Evolutionary conservation across 768 basidiomycete genomes (phyloP), one percentile per base, ranked within the genome.

Genomic region (Hemileccinum impolitum): DNA sequence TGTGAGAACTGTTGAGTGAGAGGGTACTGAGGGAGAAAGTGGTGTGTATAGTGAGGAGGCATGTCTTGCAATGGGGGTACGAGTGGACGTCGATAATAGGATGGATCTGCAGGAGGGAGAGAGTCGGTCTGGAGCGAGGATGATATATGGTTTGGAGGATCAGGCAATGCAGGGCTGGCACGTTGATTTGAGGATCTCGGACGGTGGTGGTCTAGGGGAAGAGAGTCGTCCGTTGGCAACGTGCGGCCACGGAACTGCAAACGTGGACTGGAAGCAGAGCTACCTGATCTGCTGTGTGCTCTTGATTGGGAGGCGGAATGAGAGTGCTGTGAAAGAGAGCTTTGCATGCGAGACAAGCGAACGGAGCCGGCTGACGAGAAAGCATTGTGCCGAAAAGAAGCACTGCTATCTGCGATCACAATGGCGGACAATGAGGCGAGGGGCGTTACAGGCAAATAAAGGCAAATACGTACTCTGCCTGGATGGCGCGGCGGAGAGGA

Each of bases 181-280:
- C 48, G 52, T 21, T 48, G 45, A 25, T 50, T 32, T 5, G 55
- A 52, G 14, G 53, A 55, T 54, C 50, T 51, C 43, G 45, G 42
- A 26, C 41, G 45, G 21, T 43, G 54, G 41, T 25, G 28, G 54
- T 66, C 59, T 36, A 62, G 39, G 2, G 26, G 53, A 40, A 45
- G 45, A 37, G 53, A 11, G n/a, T 71, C 66, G 32, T 80, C 78
- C 2, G 60, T 68, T 0, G 73, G 75, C 38, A 80, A 57, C 15
- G 73, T 65, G 50, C 71, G 68, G 18, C 69, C 73, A 51, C 75
- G 68, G 34, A 70, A 43, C 48, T 63, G 63, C 13, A 71, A 43
- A 38, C 63, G 70, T 13, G 80, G 80, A 48, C 80, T 82, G 11
- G 80, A 79, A 5, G 75, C 72, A 17, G 71, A 64, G 57, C 77